Conservation (phyloP, 1,284 basidiomycete species). For the Cutaneotrichosporon spelunceum region DNA sequence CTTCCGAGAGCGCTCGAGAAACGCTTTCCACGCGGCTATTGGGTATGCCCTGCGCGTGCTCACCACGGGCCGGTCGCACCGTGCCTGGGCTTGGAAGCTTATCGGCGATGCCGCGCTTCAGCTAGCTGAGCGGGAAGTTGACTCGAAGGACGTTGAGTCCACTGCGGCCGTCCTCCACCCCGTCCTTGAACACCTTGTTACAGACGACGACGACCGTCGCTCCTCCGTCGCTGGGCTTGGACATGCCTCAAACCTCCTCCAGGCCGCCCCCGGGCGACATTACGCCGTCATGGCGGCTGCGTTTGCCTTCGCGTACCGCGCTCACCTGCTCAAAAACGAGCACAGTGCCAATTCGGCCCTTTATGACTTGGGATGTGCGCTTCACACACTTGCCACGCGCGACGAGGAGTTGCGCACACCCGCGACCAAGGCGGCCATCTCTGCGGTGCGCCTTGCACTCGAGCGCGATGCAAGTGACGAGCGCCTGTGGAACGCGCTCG, state of each 20-base stretch:
- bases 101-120: conserved; percentile 72
- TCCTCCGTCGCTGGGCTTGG: conserved; percentile 42
- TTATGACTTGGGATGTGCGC: conserved; percentile 71
- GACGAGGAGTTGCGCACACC: conserved; percentile 45
- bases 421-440: conserved; percentile 59
- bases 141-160: conserved; percentile 37
- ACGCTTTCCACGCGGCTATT: conserved; percentile 65
- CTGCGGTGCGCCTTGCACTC: conserved; percentile 70
- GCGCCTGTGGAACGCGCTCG: conserved; percentile 67
- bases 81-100: conserved; percentile 79
- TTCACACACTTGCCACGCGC: conserved; percentile 58
- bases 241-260: conserved; percentile 39
- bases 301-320: conserved; percentile 68
- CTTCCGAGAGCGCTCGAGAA: conserved; percentile 70
- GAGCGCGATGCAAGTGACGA: conserved; percentile 71
- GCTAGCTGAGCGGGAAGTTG: conserved; percentile 55
- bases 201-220: conserved; percentile 45
- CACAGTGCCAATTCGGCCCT: conserved; percentile 60
- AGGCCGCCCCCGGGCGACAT: conserved; percentile 23
- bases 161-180: conserved; percentile 36
- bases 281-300: conserved; percentile 61
- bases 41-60: conserved; percentile 60
- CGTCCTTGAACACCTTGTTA: conserved; percentile 39
- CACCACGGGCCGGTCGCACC: conserved; percentile 59
- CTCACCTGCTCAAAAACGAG: conserved; percentile 65